These are phyloP conservation scores for Mortierella sp. DNA, from an alignment of 371 early-diverging fungal genomes.

Conservation along the genomic window DNA sequence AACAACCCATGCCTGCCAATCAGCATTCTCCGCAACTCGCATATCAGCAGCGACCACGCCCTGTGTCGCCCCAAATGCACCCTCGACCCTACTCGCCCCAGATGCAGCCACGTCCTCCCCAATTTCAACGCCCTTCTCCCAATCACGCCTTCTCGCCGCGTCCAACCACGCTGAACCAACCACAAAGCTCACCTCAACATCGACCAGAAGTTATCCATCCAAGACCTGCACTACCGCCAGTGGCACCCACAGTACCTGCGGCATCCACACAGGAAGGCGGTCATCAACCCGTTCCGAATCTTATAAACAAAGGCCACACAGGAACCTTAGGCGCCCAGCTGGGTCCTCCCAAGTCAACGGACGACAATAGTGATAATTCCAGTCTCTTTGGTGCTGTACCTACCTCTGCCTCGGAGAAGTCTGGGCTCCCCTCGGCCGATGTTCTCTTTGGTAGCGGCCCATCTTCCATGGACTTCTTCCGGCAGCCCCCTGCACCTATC, in stretches of 20 bases:
- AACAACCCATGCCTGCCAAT: constrained; percentile 5
- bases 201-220: neutral
- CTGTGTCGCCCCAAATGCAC: neutral
- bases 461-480: constrained; percentile 33
- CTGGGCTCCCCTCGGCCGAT: constrained; percentile 45
- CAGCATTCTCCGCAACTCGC: constrained; percentile 13
- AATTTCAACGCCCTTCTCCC: neutral
- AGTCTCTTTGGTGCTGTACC: neutral
- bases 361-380: neutral
- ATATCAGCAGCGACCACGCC: constrained; percentile 15
- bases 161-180: neutral
- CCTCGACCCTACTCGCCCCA: constrained; percentile 10
- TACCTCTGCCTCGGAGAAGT: neutral
- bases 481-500: neutral
- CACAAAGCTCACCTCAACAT: neutral
- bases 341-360: neutral
- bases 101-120: constrained; percentile 15
- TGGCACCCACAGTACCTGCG: neutral
- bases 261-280: neutral
- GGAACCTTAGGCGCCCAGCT: neutral
- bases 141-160: neutral
- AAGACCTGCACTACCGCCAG: neutral
- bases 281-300: neutral
- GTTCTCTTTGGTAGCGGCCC: constrained; percentile 38
- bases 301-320: neutral